Evolutionary conservation across 2,329 filamentous ascomycete genomes (phyloP).

Genomic region (Paracoccidioides lutzii): DNA sequence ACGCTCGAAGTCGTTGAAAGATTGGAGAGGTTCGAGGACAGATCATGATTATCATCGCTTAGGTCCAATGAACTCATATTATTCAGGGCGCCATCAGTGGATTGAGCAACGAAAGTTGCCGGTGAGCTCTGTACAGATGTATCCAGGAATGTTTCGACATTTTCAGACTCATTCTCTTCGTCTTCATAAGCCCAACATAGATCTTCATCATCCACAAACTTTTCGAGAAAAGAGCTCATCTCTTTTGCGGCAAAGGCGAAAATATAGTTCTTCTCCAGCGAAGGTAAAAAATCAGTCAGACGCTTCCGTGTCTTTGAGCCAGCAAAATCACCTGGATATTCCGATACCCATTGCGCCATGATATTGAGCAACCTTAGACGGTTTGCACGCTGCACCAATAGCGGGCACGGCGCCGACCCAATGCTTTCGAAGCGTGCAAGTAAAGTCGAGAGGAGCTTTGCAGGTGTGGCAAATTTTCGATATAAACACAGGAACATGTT

Average conservation of each 20-base stretch:
- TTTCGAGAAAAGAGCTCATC: slow-evolving; percentile 65
- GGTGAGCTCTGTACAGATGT: slow-evolving; percentile 31
- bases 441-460: slow-evolving; percentile 63
- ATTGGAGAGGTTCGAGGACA: slow-evolving; percentile 27
- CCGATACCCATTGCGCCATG: slow-evolving; percentile 75
- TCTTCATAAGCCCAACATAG: slow-evolving; percentile 84
- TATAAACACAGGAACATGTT: slow-evolving; percentile 87
- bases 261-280: slow-evolving; percentile 63
- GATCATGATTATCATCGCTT: slow-evolving; percentile 27
- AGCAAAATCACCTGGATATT: slow-evolving; percentile 89
- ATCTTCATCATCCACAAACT: slow-evolving; percentile 75
- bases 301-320: slow-evolving; percentile 58
- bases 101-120: slow-evolving; percentile 20
- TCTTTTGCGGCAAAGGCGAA: slow-evolving; percentile 77
- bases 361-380: slow-evolving; percentile 76
- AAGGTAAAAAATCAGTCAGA: slow-evolving; percentile 60
- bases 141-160: slow-evolving; percentile 29
- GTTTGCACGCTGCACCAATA: slow-evolving; percentile 63
- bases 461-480: slow-evolving; percentile 79
- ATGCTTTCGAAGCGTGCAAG: slow-evolving; percentile 51
- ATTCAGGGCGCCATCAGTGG: slow-evolving; percentile 23
- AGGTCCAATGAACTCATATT: slow-evolving; percentile 29
- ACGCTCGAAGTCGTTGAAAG: slow-evolving; percentile 28
- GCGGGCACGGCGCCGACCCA: slow-evolving; percentile 57
- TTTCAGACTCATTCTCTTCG: slow-evolving; percentile 37